Conservation (phyloP, 495 filamentous ascomycete genomes). For the Glutinoglossum americanum region DNA sequence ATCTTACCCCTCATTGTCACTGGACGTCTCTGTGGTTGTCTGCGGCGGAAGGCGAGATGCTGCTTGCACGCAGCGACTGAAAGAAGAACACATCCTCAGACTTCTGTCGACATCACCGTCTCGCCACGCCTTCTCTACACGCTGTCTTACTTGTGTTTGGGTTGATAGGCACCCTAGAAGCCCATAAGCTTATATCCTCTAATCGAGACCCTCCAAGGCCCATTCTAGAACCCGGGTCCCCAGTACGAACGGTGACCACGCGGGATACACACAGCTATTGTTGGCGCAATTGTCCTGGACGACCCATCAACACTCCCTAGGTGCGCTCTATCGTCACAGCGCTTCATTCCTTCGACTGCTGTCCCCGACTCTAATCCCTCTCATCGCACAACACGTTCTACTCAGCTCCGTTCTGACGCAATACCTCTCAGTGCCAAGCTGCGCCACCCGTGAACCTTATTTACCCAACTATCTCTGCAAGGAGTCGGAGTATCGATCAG, state of each 20-base stretch:
- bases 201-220: not conserved
- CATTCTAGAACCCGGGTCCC: not conserved
- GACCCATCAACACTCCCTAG: not conserved
- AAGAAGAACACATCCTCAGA: not conserved
- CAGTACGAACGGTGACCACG: not conserved
- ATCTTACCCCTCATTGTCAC: not conserved
- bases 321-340: not conserved
- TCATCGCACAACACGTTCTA: not conserved
- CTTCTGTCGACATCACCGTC: not conserved
- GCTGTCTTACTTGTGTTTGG: not conserved
- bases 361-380: not conserved
- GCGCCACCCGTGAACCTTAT: not conserved
- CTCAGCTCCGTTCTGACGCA: too few species aligned
- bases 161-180: not conserved
- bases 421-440: not conserved
- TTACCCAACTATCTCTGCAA: not conserved
- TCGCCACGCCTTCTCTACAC: not conserved
- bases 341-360: not conserved
- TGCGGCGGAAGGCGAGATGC: not conserved
- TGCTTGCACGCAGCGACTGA: not conserved
- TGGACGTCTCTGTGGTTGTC: not conserved
- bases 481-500: not conserved
- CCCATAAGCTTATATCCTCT: not conserved
- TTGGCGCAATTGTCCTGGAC: not conserved
- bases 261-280: not conserved